These are phyloP conservation scores for Aspergillus bombycis DNA, from an alignment of 2,329 filamentous ascomycete species.

Conservation along the genomic window DNA sequence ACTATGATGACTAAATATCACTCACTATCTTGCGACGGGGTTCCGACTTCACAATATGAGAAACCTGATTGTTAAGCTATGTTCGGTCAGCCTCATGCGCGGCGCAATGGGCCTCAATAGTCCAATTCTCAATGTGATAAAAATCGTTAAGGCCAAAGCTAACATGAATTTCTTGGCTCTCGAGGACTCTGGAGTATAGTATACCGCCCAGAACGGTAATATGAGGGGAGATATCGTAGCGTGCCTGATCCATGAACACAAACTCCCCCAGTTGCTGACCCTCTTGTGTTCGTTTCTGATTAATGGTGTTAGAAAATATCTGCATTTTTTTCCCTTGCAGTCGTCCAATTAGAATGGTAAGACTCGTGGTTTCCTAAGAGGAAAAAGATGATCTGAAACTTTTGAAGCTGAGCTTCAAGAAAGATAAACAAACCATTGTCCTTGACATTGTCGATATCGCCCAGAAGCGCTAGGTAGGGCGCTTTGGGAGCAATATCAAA, in stretches of 20 bases:
- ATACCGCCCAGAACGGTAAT: conserved; percentile 52
- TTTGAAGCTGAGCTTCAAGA: conserved; percentile 50
- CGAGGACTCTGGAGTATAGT: conserved; percentile 54
- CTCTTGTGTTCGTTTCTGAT: conserved; percentile 12
- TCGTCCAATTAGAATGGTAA: conserved; percentile 42
- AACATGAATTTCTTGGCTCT: conserved; percentile 42
- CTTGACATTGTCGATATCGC: conserved; percentile 58
- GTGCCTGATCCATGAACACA: conserved; percentile 45
- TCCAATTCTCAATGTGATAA: conserved; percentile 47
- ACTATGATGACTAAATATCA: conserved; percentile 46
- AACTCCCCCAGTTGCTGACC: conserved; percentile 35
- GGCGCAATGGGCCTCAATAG: conserved; percentile 33
- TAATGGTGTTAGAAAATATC: conserved; percentile 29
- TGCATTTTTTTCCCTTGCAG: conserved; percentile 25
- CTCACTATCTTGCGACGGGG: conserved; percentile 38
- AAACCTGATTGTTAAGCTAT: conserved; percentile 46
- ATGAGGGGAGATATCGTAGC: conserved; percentile 40
- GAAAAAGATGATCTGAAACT: conserved; percentile 56
- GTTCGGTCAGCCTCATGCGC: conserved; percentile 38
- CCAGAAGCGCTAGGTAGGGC: conserved; percentile 58
- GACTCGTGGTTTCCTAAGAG: conserved; percentile 63
- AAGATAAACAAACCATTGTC: conserved; percentile 52
- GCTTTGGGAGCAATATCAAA: conserved; percentile 54
- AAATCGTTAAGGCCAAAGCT: conserved; percentile 57
- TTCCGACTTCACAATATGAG: conserved; percentile 30